These are phyloP conservation scores for Stephanodiscus triporus DNA, from an alignment of 108 stramenopile genomes.

Conservation along the genomic window DNA sequence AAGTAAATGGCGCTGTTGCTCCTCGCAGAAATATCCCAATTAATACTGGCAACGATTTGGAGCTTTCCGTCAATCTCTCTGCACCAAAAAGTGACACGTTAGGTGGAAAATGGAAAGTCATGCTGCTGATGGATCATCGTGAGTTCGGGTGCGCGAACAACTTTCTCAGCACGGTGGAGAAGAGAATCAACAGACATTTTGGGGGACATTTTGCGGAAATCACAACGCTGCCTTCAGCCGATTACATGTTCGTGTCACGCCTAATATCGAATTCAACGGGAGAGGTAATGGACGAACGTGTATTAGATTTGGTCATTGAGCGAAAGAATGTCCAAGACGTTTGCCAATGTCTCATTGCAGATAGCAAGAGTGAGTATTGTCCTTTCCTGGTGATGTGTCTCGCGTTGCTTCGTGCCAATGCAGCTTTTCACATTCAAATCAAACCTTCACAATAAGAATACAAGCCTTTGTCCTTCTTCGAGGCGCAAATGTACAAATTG, in stretches of 20 bases:
- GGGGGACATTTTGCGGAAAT: constrained; percentile 20
- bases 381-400: neutral
- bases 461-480: constrained; percentile 44
- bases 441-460: neutral
- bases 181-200: constrained; percentile 26
- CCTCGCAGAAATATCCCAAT: neutral
- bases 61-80: neutral
- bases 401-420: neutral
- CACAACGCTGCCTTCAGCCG: constrained; percentile 29
- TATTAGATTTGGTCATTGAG: constrained; percentile 46
- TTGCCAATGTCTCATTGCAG: constrained; percentile 21
- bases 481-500: constrained; percentile 51
- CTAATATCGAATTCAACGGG: constrained; percentile 26
- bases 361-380: constrained; percentile 15
- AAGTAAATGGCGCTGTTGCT: neutral
- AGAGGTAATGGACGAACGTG: constrained; percentile 38
- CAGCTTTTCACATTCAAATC: neutral
- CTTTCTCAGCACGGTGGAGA: constrained; percentile 21
- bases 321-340: constrained; percentile 44
- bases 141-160: constrained; percentile 31
- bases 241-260: constrained; percentile 48
- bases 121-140: constrained; percentile 34
- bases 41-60: neutral
- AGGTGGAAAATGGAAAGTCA: constrained; percentile 19
- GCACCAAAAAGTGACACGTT: too few relatives aligned